Base-by-base conservation (phyloP, 2,329 filamentous ascomycete species). In the Aspergillus jensenii region DNA sequence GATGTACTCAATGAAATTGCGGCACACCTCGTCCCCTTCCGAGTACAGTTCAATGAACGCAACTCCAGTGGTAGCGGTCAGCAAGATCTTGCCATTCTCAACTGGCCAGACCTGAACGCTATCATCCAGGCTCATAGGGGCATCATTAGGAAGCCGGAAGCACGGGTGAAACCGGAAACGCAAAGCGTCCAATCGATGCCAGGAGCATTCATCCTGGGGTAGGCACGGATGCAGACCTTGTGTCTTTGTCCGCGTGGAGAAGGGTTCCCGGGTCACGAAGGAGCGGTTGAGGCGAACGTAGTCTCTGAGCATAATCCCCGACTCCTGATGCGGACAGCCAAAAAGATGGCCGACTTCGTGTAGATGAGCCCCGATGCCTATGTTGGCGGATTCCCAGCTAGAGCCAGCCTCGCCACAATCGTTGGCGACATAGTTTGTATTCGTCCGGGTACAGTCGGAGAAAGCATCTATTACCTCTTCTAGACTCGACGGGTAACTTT, bases 301-400 rank as follows among this genome's bases (percentile, higher is more conserved):
- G 72, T 96, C 93, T 56, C 90, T 84, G 51, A 92, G 80, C 93
- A 98, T 98, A 60, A 98, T 82, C n/a, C 95, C 93, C 27, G 81
- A 89, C 69, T 95, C 91, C 70, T 96, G 91, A 70, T 96, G 90
- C 9, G 91, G 91, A 64, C 91, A 96, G 50, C 93, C 93, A 65
- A 98, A 90, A 21, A 96, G 76, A 76, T 96, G 93, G 3, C 93
- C 93, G 0, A 89, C 89, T 75, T 97, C 92, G 73, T 96, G 93
- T 48, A 98, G 76, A 74, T 98, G 93, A 9, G 91, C 93, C 7
- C 93, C 93, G 63, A 98, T 96, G 31, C 93, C 93, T 60, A 96
- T 89, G 66, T 93, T 96, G 25, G 91, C 92, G n/a, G 92, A 87
- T 73, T 98, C 93, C 93, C 93, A 98, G 47, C 87, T 95, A 70